Conservation (phyloP, 345 rosid genomes). For the Ricinus communis region DNA sequence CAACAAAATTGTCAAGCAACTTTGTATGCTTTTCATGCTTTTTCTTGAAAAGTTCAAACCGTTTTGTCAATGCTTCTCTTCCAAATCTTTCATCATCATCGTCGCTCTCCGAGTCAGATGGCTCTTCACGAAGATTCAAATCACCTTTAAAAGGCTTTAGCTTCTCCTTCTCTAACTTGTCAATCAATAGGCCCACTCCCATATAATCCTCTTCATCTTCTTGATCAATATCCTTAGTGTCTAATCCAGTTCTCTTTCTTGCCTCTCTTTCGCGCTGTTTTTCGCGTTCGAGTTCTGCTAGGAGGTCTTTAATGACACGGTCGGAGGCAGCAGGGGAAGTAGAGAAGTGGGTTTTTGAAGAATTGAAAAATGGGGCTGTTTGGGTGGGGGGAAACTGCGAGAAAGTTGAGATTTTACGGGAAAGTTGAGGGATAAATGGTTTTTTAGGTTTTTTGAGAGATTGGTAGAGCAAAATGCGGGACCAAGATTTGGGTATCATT, state of each 20-base stretch:
- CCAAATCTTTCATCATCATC: slow-evolving; percentile 53
- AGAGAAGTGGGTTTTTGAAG: slow-evolving; percentile 44
- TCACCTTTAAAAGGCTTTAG: slow-evolving; percentile 40
- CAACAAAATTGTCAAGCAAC: slow-evolving; percentile 52
- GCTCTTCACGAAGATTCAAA: slow-evolving; percentile 48
- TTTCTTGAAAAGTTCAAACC: slow-evolving; percentile 41
- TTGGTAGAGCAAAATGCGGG: slow-evolving; percentile 20
- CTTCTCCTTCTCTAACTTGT: slow-evolving; percentile 65
- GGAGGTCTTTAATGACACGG: slow-evolving; percentile 44
- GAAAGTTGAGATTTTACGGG: slow-evolving; percentile 18
- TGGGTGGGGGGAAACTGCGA: slow-evolving; percentile 19
- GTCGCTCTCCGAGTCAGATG: slow-evolving; percentile 73
- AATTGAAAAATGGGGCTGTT: slow-evolving; percentile 27
- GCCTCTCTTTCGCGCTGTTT: slow-evolving; percentile 72
- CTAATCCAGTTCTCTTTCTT: slow-evolving; percentile 63
- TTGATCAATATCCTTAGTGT: slow-evolving; percentile 67
- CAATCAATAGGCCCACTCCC: slow-evolving; percentile 73
- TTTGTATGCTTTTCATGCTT: slow-evolving; percentile 62
- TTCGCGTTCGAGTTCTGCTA: slow-evolving; percentile 64
- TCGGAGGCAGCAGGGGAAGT: slow-evolving; percentile 23
- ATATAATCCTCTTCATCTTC: slow-evolving; percentile 85
- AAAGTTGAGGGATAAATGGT: slow-evolving; percentile 6
- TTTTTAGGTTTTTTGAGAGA: slow-evolving; percentile 14
- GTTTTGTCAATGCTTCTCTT: slow-evolving; percentile 41
- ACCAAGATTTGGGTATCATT: slow-evolving; percentile 16